Conservation (phyloP, 768 basidiomycete genomes). For the Boletus sp. region DNA sequence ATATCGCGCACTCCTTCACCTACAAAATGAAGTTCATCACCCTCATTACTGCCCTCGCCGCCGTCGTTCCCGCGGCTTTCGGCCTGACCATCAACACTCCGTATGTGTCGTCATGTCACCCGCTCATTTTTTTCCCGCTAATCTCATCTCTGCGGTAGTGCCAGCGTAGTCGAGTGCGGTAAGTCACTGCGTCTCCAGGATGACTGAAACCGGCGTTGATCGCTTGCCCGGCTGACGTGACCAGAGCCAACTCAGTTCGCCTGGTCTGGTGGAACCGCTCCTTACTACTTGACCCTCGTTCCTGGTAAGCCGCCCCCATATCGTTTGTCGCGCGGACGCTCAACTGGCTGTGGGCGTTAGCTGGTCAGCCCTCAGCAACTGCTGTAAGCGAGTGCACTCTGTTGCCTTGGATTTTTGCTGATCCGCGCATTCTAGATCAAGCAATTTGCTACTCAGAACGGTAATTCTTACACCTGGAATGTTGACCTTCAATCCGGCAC, state of each 20-base stretch:
- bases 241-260: constrained; percentile 58
- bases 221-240: constrained; percentile 1
- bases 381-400: constrained; percentile 40
- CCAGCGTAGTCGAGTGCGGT: constrained; percentile 51
- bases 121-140: not conserved
- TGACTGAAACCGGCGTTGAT: not conserved
- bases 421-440: constrained; percentile 43
- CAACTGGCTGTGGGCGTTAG: constrained; percentile 32
- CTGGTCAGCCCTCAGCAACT: constrained; percentile 48
- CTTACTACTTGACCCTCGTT: constrained; percentile 59
- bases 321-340: not conserved
- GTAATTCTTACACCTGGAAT: constrained; percentile 50
- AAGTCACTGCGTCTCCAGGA: constrained; percentile 16
- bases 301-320: constrained; percentile 46
- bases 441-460: constrained; percentile 46
- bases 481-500: constrained; percentile 47
- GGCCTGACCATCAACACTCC: constrained; percentile 66
- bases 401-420: not conserved
- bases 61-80: constrained; percentile 35
- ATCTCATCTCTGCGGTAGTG: constrained; percentile 26
- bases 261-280: constrained; percentile 51
- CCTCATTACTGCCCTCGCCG: constrained; percentile 30
- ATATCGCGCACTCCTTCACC: constrained; percentile 19
- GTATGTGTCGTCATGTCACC: constrained; percentile 40
- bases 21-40: constrained; percentile 38